Percentiles rank a stretch among this genome's conserved stretches.
phyloP scores from a whole-genome alignment of 139 green algal genomes.

The Chlamydomonas sp. region DNA sequence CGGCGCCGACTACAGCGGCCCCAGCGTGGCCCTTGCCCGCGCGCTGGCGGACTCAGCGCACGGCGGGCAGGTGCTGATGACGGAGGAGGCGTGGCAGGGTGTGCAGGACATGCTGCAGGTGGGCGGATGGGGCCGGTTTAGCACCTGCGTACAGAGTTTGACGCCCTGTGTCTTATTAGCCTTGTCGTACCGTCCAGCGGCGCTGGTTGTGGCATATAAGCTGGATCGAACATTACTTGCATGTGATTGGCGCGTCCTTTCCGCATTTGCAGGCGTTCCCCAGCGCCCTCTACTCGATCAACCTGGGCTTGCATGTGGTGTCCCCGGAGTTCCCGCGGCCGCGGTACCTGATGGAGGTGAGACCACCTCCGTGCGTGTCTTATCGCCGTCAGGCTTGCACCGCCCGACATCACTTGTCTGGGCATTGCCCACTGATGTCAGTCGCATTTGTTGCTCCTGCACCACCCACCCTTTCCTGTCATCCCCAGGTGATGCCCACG shows the following conservation, averaged over 20 bases:
- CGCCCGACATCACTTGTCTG: neutral
- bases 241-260: neutral
- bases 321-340: constrained; percentile 51
- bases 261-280: constrained; percentile 7
- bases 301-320: constrained; percentile 75
- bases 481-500: constrained; percentile 68
- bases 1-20: constrained; percentile 59
- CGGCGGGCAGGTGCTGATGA: constrained; percentile 82
- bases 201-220: too few species aligned
- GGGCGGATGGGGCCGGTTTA: neutral
- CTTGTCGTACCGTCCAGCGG: too few species aligned
- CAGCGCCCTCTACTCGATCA: constrained; percentile 62
- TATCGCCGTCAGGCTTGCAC: neutral
- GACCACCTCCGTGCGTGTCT: neutral
- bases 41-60: constrained; percentile 54
- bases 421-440: neutral
- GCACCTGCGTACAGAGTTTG: neutral
- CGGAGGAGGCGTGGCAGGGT: constrained; percentile 73
- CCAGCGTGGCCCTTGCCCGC: constrained; percentile 56
- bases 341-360: constrained; percentile 51
- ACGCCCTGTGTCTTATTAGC: too few species aligned
- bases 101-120: constrained; percentile 62
- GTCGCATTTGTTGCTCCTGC: neutral
- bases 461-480: neutral
- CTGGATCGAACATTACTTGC: neutral